Percentiles rank a stretch among this genome's conserved stretches.
Conservation (phyloP, 371 early-diverging fungal genomes). For the Rhizopus sp. region DNA sequence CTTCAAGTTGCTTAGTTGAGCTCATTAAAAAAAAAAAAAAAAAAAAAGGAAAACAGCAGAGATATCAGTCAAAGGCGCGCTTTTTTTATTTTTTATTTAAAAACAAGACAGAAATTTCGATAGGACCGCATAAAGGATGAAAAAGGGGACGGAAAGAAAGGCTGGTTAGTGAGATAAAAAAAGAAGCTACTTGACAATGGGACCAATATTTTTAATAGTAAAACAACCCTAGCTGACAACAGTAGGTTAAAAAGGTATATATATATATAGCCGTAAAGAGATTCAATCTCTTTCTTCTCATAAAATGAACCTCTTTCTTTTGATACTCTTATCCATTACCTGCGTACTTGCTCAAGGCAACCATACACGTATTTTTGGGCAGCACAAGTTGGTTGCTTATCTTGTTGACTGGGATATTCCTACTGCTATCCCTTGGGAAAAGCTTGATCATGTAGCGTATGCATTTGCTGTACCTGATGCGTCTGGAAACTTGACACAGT, state of each 20-base stretch:
- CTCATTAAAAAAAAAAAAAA: conserved; percentile 13
- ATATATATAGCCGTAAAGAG: too few relatives aligned
- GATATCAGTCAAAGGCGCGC: not conserved
- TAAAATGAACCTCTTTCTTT: not conserved
- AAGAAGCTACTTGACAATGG: not conserved
- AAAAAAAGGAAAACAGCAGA: not conserved
- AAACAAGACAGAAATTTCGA: too few relatives aligned
- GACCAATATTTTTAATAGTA: not conserved
- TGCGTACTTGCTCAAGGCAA: conserved; percentile 1
- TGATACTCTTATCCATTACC: not conserved
- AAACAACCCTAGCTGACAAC: too few relatives aligned
- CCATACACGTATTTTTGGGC: conserved; percentile 11
- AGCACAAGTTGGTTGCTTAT: conserved; percentile 31
- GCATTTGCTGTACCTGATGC: conserved; percentile 41
- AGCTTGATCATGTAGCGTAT: conserved; percentile 45
- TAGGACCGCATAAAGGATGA: too few relatives aligned
- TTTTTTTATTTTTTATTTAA: not conserved
- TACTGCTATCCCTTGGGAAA: conserved; percentile 38
- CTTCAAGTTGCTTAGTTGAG: conserved; percentile 20
- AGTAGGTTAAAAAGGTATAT: too few relatives aligned
- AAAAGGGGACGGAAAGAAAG: too few relatives aligned
- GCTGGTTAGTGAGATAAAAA: too few relatives aligned
- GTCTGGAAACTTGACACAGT: conserved; percentile 25
- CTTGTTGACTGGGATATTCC: conserved; percentile 52
- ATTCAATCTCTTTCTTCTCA: not conserved